Evolutionary conservation across 164 flowering plant genomes (phyloP), one percentile per base, ranked within the genome.

Genomic region (Chloranthus sessilifolius): DNA sequence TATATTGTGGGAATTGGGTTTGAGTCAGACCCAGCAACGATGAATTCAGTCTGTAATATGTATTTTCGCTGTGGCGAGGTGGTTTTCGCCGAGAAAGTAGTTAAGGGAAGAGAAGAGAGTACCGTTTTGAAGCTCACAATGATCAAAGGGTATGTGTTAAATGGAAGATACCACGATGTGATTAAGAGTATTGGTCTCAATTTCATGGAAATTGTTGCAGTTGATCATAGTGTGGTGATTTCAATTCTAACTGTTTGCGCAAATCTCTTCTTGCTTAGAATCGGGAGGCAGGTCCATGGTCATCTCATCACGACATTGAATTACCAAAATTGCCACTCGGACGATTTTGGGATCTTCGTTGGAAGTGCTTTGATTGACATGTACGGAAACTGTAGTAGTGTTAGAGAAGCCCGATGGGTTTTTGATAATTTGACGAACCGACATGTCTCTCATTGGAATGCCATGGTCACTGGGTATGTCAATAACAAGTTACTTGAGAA

Each of bases 281-380:
- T 59, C 44, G 74, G 70, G 20, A 67, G 44, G 64, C 74, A 70
- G 50, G 50, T 67, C 27, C 74, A 74, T 61, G 67, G 68, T 20
- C 55, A 69, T 52, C 29, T 69, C 30, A 17, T 57, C 31, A 36
- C 61, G 23, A 43, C 53, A 22, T 7, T 43, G 38, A 26, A 48
- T 23, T 31, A n/a, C 35, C 40, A 14, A 3, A 22, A 41, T 27
- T 55, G 3, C 41, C 40, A 26, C 38, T 42, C 31, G 6, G 25
- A 35, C 20, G 56, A 58, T 30, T 52, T 52, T 11, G 43, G 23
- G 19, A 19, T 19, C 27, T 47, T 43, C 19, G 55, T 63, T 29
- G 60, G 59, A 50, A 55, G 68, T 35, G 58, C 73, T 55, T 59
- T 72, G 47, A 68, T 68, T 3, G 48, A 68, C 43, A 68, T 72